phyloP scores from a whole-genome alignment of 2,329 filamentous ascomycete species.

The Elsinoe australis region DNA sequence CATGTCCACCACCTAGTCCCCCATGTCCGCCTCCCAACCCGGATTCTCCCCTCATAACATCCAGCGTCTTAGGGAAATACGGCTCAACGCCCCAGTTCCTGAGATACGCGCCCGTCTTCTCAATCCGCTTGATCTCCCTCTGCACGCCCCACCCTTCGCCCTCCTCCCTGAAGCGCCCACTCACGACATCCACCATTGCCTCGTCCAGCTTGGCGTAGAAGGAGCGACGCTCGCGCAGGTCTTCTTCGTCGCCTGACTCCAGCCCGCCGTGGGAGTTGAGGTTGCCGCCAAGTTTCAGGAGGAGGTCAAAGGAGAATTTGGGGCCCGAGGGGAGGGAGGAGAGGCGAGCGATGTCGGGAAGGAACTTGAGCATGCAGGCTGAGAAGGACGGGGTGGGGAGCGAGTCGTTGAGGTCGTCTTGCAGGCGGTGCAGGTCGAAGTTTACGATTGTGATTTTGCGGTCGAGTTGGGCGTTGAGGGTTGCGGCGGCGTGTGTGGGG shows the following conservation, averaged over 20 bases:
- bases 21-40: no score
- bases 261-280: constrained; percentile 49
- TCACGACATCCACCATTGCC: constrained; percentile 48
- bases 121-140: constrained; percentile 48
- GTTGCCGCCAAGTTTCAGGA: constrained; percentile 50
- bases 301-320: constrained; percentile 46
- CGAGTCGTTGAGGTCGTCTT: constrained; percentile 49
- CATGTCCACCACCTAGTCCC: constrained; percentile 22
- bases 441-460: constrained; percentile 53
- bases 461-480: constrained; percentile 50
- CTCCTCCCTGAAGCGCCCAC: constrained; percentile 42
- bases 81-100: constrained; percentile 46
- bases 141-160: constrained; percentile 46
- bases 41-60: constrained; percentile 42
- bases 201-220: constrained; percentile 45
- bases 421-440: constrained; percentile 49
- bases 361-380: constrained; percentile 48
- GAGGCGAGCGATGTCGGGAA: constrained; percentile 46
- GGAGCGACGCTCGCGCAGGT: constrained; percentile 41
- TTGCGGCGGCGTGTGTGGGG: constrained; percentile 41
- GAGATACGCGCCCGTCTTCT: constrained; percentile 48
- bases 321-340: constrained; percentile 42
- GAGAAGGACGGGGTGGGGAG: constrained; percentile 47
- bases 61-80: constrained; percentile 47
- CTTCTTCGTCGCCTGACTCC: constrained; percentile 42